Base-by-base conservation (phyloP, 2,329 filamentous ascomycete genomes). In the Thelonectria rubi region DNA sequence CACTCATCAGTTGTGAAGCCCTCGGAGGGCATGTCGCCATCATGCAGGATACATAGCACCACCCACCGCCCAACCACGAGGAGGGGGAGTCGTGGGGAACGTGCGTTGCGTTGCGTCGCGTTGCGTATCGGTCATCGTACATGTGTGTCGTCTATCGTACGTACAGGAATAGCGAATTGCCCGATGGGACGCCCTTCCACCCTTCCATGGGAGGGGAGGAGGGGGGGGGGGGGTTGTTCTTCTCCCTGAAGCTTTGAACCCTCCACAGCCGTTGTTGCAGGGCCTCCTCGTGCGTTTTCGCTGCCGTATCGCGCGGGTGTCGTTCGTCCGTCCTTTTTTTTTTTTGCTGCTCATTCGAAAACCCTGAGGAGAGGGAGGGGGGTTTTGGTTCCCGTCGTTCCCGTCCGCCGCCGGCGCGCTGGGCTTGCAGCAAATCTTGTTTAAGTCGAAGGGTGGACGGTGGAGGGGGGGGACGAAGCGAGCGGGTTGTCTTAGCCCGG, bases 141-240 rank as follows among this genome's bases (percentile, higher is more conserved):
- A 57, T 57, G 55, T 40, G 53, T 39, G 53, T 61, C 58, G 58
- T 61, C 58, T 61, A 61, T 61, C 58, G 53, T 56, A 56, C 58
- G 48, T 61, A 55, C 58, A 57, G 58, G 34, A 43, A 49, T 56
- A 51, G 42, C 48, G 53, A 53, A 61, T 61, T 49, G 58, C 49
- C 58, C 58, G 58, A 61, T 57, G 47, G 55, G 15, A 47, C 18
- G 21, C 40, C n/a, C 15, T 12, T 14, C 12, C 12, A 11, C 34
- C 34, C 34, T 37, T 37, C 12, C 12, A 15, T 14, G 12, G 34
- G n/a, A n/a, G n/a, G n/a, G n/a, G n/a, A n/a, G n/a, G n/a, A n/a
- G n/a, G n/a, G n/a, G n/a, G n/a, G n/a, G n/a, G n/a, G n/a, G n/a
- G n/a, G n/a, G n/a, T n/a, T n/a, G n/a, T n/a, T n/a, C 43, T 46